phyloP scores from a whole-genome alignment of 768 basidiomycete species.

The Suillus spraguei region DNA sequence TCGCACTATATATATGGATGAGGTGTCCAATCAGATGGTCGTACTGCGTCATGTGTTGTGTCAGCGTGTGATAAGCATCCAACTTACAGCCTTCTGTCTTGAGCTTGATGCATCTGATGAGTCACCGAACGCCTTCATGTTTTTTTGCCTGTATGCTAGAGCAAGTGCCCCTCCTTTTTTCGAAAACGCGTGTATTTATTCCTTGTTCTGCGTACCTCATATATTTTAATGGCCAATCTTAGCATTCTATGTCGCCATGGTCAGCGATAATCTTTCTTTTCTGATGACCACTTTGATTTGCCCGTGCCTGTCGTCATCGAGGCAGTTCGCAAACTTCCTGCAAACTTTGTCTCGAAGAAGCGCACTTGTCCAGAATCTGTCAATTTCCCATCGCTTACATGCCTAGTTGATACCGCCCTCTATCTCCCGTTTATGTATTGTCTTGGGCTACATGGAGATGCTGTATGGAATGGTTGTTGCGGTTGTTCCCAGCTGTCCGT shows the following conservation, averaged over 20 bases:
- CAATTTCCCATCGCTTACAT: too few species aligned
- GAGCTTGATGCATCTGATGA: too few species aligned
- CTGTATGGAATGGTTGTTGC: not conserved
- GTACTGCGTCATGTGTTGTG: too few species aligned
- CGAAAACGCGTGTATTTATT: too few species aligned
- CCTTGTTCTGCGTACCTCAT: too few species aligned
- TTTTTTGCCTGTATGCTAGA: too few species aligned
- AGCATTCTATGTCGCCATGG: not conserved
- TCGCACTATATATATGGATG: too few species aligned
- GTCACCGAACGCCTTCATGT: too few species aligned
- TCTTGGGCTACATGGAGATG: not conserved
- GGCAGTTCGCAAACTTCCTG: not conserved
- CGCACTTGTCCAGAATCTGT: not conserved
- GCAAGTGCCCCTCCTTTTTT: too few species aligned
- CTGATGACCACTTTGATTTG: not conserved
- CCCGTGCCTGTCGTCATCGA: not conserved
- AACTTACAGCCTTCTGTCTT: too few species aligned
- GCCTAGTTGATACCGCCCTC: not conserved
- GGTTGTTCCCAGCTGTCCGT: not conserved
- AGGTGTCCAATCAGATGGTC: too few species aligned
- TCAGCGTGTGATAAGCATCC: too few species aligned
- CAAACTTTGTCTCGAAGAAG: not conserved
- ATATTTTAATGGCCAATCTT: not conserved
- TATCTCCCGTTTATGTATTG: not conserved
- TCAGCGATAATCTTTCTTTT: not conserved